Conservation (phyloP, 1,284 basidiomycete genomes). For the Cutaneotrichosporon mucoides region DNA sequence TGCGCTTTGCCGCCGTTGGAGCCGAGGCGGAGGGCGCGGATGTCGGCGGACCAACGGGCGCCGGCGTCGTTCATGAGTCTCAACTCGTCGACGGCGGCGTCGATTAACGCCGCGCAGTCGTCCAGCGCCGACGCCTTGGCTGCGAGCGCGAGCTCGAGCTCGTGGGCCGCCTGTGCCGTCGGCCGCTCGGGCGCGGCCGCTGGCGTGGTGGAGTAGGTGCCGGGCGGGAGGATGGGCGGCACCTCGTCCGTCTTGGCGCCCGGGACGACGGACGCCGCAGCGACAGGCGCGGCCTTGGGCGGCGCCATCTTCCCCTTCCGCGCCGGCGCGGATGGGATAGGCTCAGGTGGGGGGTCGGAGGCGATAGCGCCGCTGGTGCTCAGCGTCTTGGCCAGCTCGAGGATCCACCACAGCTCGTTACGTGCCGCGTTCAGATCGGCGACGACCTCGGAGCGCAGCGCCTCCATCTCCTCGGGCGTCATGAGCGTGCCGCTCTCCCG, state of each 20-base stretch:
- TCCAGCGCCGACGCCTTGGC: constrained; percentile 38
- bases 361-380: constrained; percentile 21
- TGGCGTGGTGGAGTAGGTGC: constrained; percentile 26
- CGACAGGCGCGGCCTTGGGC: background rate
- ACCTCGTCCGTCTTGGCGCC: constrained; percentile 4
- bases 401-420: constrained; percentile 44
- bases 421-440: constrained; percentile 40
- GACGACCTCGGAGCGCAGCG: constrained; percentile 32
- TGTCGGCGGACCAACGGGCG: constrained; percentile 34
- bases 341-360: constrained; percentile 32
- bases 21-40: constrained; percentile 28
- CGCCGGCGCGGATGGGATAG: constrained; percentile 4
- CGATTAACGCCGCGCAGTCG: constrained; percentile 39
- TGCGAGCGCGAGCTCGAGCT: constrained; percentile 33
- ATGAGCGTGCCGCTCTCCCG: constrained; percentile 26
- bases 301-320: constrained; percentile 9
- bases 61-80: constrained; percentile 31
- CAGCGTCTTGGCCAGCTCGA: constrained; percentile 42
- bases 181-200: constrained; percentile 10
- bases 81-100: constrained; percentile 42
- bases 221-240: constrained; percentile 36
- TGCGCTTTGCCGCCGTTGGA: background rate
- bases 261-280: background rate
- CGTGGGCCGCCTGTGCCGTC: constrained; percentile 17
- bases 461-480: constrained; percentile 38